Base-by-base conservation (phyloP, 2,329 filamentous ascomycete genomes). In the Harringtonia aguacate region DNA sequence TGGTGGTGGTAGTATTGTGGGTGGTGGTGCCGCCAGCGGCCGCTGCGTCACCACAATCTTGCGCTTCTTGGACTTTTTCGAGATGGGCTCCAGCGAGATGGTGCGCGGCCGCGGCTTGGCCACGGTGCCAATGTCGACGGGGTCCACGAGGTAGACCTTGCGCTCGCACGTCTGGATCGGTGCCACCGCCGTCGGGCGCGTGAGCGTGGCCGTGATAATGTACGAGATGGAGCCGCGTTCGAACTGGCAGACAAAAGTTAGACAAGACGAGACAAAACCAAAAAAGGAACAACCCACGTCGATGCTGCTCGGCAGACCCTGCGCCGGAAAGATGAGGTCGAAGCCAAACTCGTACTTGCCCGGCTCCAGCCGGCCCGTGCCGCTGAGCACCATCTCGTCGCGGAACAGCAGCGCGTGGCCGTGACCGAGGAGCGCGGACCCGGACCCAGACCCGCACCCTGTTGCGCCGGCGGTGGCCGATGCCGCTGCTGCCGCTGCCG, bases 181-280 rank as follows among this genome's bases (percentile, higher is more conserved):
- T 14, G 82, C 75, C 49, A 95, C 94, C 7, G 88, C 81, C 0
- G 85, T 92, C 18, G 92, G 90, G 45, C 88, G 79, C 18, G 90
- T 97, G 46, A 97, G 63, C 9, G 88, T 95, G 28, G 90, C 84
- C 7, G 86, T 90, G 54, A 97, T 76, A 67, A 90, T 79, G 64
- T 97, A 98, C 18, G 84, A 83, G 55, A 98, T 86, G 2, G 86
- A 89, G 30, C 92, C 92, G 58, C 90, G 81, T 64, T 97, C 92
- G 61, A 98, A 98, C 88, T 97, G 37, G 1, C 15, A 37, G 20
- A 9, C 12, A 38, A 13, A 6, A 34, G 47, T 41, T 22, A 36
- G 30, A 33, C 17, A 35, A 40, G 24, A 40, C 39, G 38, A 30
- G 9, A 36, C 14, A 31, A 31, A 29, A 24, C 14, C 6, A 41